These are phyloP conservation scores for Ceratobasidium sp. DNA, from an alignment of 1,284 basidiomycete species.

Conservation along the genomic window DNA sequence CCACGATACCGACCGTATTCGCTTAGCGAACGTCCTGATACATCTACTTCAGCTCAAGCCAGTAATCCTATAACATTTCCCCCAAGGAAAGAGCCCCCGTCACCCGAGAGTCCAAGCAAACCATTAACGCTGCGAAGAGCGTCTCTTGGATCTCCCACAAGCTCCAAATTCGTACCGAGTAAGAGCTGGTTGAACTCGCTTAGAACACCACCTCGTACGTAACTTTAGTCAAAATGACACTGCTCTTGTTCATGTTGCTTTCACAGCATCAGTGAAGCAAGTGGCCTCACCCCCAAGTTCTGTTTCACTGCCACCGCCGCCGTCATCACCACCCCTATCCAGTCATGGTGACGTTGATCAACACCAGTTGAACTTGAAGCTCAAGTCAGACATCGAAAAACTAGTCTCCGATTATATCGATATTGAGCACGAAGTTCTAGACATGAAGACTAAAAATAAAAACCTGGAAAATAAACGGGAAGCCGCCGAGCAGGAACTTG, in stretches of 20 bases:
- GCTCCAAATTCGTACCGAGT: neutral
- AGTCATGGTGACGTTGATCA: neutral
- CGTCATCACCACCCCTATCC: neutral
- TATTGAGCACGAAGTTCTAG: neutral
- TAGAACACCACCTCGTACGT: conserved; percentile 11
- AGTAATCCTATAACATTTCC: conserved; percentile 22
- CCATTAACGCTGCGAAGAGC: neutral
- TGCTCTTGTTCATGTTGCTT: neutral
- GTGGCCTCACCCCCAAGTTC: neutral
- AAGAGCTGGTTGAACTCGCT: neutral
- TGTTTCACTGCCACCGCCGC: neutral
- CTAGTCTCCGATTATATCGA: conserved; percentile 32
- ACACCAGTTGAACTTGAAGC: conserved; percentile 14
- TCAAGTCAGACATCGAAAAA: conserved; percentile 18
- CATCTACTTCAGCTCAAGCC: conserved; percentile 5
- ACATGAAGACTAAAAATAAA: conserved; percentile 17
- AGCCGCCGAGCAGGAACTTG: conserved; percentile 3
- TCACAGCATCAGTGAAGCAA: neutral
- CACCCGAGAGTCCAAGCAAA: conserved; percentile 11
- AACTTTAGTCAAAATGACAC: neutral
- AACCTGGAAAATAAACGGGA: neutral
- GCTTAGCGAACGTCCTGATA: conserved; percentile 3
- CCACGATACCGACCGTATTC: conserved; percentile 35
- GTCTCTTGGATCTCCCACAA: neutral
- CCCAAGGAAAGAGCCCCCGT: conserved; percentile 22